Conservation (phyloP, 225 moss, liverwort and hornwort genomes). For the Marchantia polymorpha region DNA sequence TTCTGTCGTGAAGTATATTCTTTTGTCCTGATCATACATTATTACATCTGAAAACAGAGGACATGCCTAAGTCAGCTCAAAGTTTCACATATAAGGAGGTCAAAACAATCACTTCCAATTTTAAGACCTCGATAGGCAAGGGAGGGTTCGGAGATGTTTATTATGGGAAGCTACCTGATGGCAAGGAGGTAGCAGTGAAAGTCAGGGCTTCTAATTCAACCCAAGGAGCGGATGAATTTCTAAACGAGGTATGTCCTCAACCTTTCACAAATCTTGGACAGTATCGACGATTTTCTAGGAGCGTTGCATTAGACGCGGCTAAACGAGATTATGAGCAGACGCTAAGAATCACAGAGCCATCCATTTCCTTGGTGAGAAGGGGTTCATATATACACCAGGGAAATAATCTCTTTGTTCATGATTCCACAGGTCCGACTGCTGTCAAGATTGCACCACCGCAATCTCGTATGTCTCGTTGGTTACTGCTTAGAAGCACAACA, state of each 20-base stretch:
- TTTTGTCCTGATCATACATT: neutral
- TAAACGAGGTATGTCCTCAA: conserved; percentile 5
- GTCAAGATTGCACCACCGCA: conserved; percentile 37
- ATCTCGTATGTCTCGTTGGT: conserved; percentile 35
- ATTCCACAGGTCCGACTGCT: conserved; percentile 22
- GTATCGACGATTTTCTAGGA: neutral
- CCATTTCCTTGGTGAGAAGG: no score
- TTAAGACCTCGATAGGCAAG: neutral
- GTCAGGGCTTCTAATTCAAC: conserved; percentile 1
- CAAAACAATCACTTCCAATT: neutral
- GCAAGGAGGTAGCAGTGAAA: conserved; percentile 19
- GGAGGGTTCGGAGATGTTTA: conserved; percentile 22
- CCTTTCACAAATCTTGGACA: no score
- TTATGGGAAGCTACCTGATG: conserved; percentile 5
- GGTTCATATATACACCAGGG: no score
- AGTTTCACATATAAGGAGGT: neutral
- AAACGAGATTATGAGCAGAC: no score
- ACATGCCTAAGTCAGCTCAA: conserved; percentile 14
- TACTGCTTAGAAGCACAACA: conserved; percentile 25
- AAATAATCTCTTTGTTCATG: no score
- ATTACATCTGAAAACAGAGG: neutral
- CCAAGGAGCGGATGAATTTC: conserved; percentile 11
- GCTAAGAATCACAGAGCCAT: no score
- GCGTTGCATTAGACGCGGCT: no score
- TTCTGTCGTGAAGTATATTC: no score